phyloP scores from a whole-genome alignment of 345 rosid species.

The Euphorbia tirucalli region DNA sequence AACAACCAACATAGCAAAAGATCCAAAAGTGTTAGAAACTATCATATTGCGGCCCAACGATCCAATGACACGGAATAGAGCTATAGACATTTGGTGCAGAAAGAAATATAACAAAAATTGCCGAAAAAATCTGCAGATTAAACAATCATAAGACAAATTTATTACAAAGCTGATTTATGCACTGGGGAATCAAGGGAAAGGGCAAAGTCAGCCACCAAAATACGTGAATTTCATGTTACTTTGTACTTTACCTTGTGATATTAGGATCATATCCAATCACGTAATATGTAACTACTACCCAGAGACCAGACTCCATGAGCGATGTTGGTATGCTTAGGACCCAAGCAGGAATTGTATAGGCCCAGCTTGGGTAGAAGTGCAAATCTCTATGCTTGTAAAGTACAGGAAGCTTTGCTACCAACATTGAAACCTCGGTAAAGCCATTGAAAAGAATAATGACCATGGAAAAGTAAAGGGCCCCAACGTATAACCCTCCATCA shows the following conservation, averaged over 20 bases:
- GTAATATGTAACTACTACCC: constrained; percentile 90
- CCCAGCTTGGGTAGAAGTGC: constrained; percentile 97
- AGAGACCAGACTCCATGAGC: constrained; percentile 80
- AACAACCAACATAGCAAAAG: constrained; percentile 95
- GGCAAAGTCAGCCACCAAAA: constrained; percentile 14
- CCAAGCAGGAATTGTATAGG: constrained; percentile 91
- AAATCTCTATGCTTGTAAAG: constrained; percentile 96
- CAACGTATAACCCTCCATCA: constrained; percentile 87
- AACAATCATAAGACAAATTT: constrained; percentile 18
- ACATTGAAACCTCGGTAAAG: constrained; percentile 95
- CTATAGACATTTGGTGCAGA: constrained; percentile 92
- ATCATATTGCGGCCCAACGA: constrained; percentile 95
- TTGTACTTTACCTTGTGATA: constrained; percentile 52
- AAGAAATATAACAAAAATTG: constrained; percentile 79
- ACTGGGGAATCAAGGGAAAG: neutral
- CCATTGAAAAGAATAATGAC: constrained; percentile 96
- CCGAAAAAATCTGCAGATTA: constrained; percentile 68
- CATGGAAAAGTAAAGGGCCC: constrained; percentile 90
- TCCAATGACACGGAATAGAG: constrained; percentile 95
- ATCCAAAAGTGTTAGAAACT: constrained; percentile 94
- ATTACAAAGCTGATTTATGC: neutral
- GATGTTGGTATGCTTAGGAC: constrained; percentile 82
- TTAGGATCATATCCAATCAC: constrained; percentile 91
- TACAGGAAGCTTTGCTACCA: constrained; percentile 92
- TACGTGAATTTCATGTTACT: constrained; percentile 15